Evolutionary conservation across 139 green algal genomes (phyloP).

Genomic region (Limnomonas spitsbergensis): DNA sequence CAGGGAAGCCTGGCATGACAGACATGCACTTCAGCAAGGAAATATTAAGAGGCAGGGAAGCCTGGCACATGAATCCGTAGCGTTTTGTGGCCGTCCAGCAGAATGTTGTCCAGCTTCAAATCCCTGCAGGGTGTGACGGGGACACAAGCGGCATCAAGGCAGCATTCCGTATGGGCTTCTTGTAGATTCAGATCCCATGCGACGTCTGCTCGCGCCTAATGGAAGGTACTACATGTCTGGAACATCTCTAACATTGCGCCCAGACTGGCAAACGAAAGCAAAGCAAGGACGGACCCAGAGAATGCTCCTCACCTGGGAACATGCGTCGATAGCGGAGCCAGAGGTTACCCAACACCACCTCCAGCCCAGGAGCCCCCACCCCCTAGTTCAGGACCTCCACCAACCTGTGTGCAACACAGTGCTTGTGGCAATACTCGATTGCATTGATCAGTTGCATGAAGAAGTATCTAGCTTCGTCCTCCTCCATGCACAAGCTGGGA

Average conservation of each 20-base stretch:
- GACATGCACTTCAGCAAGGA: background rate
- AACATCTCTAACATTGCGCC: too few species aligned
- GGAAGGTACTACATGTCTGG: too few species aligned
- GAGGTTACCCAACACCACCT: too few species aligned
- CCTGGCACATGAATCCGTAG: background rate
- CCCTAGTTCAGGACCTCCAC: too few species aligned
- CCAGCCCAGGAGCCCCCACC: too few species aligned
- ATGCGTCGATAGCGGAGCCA: too few species aligned
- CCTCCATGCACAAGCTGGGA: conserved; percentile 25
- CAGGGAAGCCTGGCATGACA: background rate
- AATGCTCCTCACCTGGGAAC: too few species aligned
- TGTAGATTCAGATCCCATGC: background rate
- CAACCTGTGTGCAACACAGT: background rate
- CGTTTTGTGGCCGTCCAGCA: background rate
- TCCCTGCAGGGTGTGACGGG: too few species aligned
- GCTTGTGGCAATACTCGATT: conserved; percentile 84
- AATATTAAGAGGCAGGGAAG: background rate
- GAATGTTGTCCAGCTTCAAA: background rate
- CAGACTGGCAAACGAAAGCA: too few species aligned
- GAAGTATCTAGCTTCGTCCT: conserved; percentile 60
- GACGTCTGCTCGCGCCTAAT: too few species aligned
- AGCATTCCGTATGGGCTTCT: background rate
- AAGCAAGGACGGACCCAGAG: too few species aligned
- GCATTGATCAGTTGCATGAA: conserved; percentile 79
- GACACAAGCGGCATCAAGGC: background rate